phyloP scores from a whole-genome alignment of 768 basidiomycete genomes.

The Dictyophora rubrovolvata region DNA sequence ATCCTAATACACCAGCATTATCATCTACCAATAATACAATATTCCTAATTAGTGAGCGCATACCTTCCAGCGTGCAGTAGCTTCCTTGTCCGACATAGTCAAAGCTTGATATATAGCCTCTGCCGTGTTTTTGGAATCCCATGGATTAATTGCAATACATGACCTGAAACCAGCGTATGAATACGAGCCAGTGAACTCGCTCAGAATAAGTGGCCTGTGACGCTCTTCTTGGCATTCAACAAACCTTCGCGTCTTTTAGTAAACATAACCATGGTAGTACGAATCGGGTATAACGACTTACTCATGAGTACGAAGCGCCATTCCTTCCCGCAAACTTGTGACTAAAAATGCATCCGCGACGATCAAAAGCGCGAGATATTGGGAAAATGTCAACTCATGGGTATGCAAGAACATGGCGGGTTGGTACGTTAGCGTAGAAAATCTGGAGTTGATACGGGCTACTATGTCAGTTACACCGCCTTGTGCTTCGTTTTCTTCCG shows the following conservation, averaged over 20 bases:
- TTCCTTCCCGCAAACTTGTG: slow-evolving; percentile 77
- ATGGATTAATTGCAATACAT: slow-evolving; percentile 80
- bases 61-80: slow-evolving; percentile 64
- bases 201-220: slow-evolving; percentile 63
- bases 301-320: slow-evolving; percentile 53
- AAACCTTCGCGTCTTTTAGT: slow-evolving; percentile 23
- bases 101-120: slow-evolving; percentile 70
- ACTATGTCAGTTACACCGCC: slow-evolving; percentile 68
- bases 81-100: slow-evolving; percentile 69
- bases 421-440: slow-evolving; percentile 79
- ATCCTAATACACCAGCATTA: slow-evolving; percentile 30
- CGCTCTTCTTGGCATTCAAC: slow-evolving; percentile 74
- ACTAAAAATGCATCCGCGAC: slow-evolving; percentile 82
- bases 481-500: slow-evolving; percentile 62
- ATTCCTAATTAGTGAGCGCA: slow-evolving; percentile 11
- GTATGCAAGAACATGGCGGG: slow-evolving; percentile 82
- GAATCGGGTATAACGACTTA: slow-evolving; percentile 4
- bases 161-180: slow-evolving; percentile 80
- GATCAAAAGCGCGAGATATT: slow-evolving; percentile 73
- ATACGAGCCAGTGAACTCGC: slow-evolving; percentile 85
- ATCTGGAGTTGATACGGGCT: slow-evolving; percentile 71
- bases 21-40: background rate
- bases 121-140: slow-evolving; percentile 77
- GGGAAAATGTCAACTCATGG: slow-evolving; percentile 74
- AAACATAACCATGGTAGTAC: background rate